These are phyloP conservation scores for Pholiota microspora DNA, from an alignment of 768 basidiomycete genomes.

Conservation along the genomic window DNA sequence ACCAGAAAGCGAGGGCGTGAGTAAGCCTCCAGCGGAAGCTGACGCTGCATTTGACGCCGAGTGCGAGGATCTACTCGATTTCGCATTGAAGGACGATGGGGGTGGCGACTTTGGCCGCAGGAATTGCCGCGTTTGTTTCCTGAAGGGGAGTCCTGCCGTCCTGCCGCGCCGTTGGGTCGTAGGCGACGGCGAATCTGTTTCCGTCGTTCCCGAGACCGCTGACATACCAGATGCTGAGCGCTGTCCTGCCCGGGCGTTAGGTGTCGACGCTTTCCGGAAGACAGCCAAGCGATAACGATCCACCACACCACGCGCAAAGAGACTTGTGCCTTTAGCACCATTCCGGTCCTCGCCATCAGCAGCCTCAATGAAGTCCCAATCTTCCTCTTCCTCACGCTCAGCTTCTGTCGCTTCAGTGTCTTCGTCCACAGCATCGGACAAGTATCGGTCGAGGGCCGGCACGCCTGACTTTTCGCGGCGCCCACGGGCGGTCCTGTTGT, in stretches of 20 bases:
- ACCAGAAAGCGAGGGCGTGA: constrained; percentile 64
- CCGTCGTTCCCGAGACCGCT: constrained; percentile 46
- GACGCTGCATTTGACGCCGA: constrained; percentile 42
- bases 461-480: constrained; percentile 84
- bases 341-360: constrained; percentile 83
- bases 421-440: constrained; percentile 53
- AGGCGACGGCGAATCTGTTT: constrained; percentile 47
- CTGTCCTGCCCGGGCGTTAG: constrained; percentile 31
- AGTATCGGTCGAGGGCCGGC: constrained; percentile 71
- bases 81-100: constrained; percentile 41
- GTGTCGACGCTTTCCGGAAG: constrained; percentile 79
- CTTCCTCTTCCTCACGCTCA: constrained; percentile 70
- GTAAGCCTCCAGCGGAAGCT: constrained; percentile 41
- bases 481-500: constrained; percentile 27
- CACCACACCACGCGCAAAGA: constrained; percentile 90
- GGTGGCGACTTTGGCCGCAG: constrained; percentile 67
- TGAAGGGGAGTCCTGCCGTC: constrained; percentile 65
- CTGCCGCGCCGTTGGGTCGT: constrained; percentile 69
- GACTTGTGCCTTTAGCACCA: constrained; percentile 72
- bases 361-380: constrained; percentile 89
- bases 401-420: constrained; percentile 41
- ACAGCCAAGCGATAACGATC: constrained; percentile 85
- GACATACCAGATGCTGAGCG: constrained; percentile 61
- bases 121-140: constrained; percentile 72
- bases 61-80: constrained; percentile 36